These are phyloP conservation scores for Elongisporangium undulatum DNA, from an alignment of 352 stramenopile genomes.

Conservation along the genomic window DNA sequence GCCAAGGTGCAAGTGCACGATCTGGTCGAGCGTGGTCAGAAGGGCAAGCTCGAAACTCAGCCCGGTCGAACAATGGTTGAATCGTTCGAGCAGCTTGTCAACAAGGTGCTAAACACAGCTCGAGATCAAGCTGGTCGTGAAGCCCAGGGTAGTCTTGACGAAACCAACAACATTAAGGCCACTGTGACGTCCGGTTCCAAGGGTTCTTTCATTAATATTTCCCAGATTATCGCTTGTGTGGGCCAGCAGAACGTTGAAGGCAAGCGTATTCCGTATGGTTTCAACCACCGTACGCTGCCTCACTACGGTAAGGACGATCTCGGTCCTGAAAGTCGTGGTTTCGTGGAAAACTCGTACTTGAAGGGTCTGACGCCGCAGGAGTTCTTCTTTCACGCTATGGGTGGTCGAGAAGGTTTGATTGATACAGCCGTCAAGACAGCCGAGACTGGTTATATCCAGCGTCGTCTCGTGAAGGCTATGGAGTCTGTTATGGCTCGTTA, in stretches of 20 bases:
- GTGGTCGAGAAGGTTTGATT: slow-evolving; percentile 98
- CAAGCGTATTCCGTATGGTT: slow-evolving; percentile 96
- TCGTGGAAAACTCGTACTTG: slow-evolving; percentile 99
- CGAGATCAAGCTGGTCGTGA: slow-evolving; percentile 83
- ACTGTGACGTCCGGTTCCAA: slow-evolving; percentile 99
- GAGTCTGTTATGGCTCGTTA: slow-evolving; percentile 99
- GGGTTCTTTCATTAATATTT: slow-evolving; percentile 99
- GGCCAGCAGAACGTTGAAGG: slow-evolving; percentile 98
- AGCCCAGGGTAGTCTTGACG: slow-evolving; percentile 85
- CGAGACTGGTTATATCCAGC: slow-evolving; percentile 99
- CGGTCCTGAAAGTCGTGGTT: slow-evolving; percentile 96
- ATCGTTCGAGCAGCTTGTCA: slow-evolving; percentile 98
- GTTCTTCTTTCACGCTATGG: slow-evolving; percentile 99
- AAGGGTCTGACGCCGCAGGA: slow-evolving; percentile 93
- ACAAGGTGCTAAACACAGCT: slow-evolving; percentile 92
- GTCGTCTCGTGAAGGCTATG: slow-evolving; percentile 99
- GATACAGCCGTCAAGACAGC: slow-evolving; percentile 99
- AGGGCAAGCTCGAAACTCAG: slow-evolving; percentile 97
- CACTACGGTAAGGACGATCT: slow-evolving; percentile 97
- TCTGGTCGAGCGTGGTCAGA: slow-evolving; percentile 96
- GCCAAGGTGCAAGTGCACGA: slow-evolving; percentile 94
- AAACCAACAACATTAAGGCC: slow-evolving; percentile 99
- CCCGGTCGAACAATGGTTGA: slow-evolving; percentile 99
- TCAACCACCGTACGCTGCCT: slow-evolving; percentile 94
- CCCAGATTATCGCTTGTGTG: slow-evolving; percentile 99